Evolutionary conservation across 345 rosid species (phyloP), one percentile per base, ranked within the genome.

Genomic region (Gossypium rotundifolium): DNA sequence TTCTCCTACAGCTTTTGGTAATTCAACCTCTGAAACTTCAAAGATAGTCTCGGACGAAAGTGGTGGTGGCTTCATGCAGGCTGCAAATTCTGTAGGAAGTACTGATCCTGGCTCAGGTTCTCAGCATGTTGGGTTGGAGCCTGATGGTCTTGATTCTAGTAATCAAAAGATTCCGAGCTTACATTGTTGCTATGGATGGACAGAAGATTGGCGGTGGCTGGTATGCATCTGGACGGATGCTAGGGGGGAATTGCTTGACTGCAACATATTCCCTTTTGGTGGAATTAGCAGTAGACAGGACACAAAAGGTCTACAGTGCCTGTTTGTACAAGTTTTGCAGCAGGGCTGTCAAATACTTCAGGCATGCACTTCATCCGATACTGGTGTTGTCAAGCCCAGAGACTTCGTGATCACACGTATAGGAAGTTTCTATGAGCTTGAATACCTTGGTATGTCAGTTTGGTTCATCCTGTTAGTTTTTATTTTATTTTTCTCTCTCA

Each of bases 161-260:
- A 79, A 74, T 75, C 96, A 89, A 76, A 95, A 90, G 80, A 62
- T 84, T 77, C 93, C 98, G 52, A 90, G 96, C 77, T 83, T 96
- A 70, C 99, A 96, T 80, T 96, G 99, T 79, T 96, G 98, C 84
- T 96, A 96, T 77, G 98, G 98, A 22, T 96, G 99, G 99, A 91
- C 99, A 59, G 99, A 96, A 81, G 99, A 96, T 84, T 96, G 99
- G 99, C 91, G 97, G 67, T 96, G 99, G 98, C 91, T 96, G 71
- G 98, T 90, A 75, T 93, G 98, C 87, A 84, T 93, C 79, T 96
- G 99, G 99, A 93, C 99, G n/a, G 99, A 96, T 85, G 91, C 94
- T 45, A 85, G 98, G 87, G 99, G 98, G 79, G 99, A 96, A 89
- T 82, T 93, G 78, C 96, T 96, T 53, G 98, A 96, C 86, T 90